Conservation (phyloP, 2,329 filamentous ascomycete genomes). For the Cyphellophora attinorum region DNA sequence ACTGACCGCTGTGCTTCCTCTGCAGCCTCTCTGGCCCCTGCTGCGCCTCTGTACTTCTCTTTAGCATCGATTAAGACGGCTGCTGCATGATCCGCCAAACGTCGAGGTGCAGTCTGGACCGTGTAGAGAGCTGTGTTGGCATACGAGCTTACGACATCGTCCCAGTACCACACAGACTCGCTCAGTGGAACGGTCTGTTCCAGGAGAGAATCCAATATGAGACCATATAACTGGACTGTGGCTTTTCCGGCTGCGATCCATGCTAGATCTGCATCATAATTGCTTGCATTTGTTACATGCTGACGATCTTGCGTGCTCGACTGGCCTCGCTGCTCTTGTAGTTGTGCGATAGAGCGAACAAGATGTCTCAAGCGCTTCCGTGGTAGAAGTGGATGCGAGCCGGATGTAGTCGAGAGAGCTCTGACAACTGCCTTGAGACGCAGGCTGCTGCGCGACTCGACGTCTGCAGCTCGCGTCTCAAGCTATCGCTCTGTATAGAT, state of each 20-base stretch:
- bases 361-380: slow-evolving; percentile 51
- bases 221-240: slow-evolving; percentile 79
- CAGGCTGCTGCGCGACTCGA: too few species aligned
- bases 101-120: slow-evolving; percentile 70
- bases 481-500: too few species aligned
- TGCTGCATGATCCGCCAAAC: slow-evolving; percentile 62
- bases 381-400: slow-evolving; percentile 53
- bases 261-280: slow-evolving; percentile 57
- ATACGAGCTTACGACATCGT: slow-evolving; percentile 72
- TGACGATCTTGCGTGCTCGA: slow-evolving; percentile 14
- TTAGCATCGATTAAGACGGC: slow-evolving; percentile 49
- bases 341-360: slow-evolving; percentile 55
- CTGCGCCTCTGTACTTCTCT: slow-evolving; percentile 17
- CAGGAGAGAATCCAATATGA: slow-evolving; percentile 65
- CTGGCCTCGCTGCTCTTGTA: slow-evolving; percentile 25
- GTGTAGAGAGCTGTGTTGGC: slow-evolving; percentile 73
- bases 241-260: slow-evolving; percentile 90
- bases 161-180: slow-evolving; percentile 93
- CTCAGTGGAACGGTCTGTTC: slow-evolving; percentile 75
- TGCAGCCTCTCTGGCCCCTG: slow-evolving; percentile 22
- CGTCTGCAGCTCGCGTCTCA: too few species aligned
- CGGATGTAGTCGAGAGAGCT: slow-evolving; percentile 59
- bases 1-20: slow-evolving; percentile 20
- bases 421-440: slow-evolving; percentile 62
- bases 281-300: slow-evolving; percentile 13